Evolutionary conservation across 768 basidiomycete species (phyloP), one percentile per base, ranked within the genome.

Genomic region (Lactifluus subvellereus): DNA sequence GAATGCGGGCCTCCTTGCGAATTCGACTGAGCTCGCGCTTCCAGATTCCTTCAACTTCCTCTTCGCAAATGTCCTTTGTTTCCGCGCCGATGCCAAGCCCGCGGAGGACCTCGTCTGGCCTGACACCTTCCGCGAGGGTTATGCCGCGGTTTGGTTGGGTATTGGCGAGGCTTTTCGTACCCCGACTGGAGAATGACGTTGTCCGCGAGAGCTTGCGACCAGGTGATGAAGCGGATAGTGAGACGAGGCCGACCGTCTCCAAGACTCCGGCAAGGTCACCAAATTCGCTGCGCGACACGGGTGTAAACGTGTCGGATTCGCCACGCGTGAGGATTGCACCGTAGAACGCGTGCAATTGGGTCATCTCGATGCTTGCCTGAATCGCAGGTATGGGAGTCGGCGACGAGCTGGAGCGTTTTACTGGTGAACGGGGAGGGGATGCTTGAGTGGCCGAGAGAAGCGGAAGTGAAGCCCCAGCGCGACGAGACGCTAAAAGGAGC

Each of bases 221-320:
- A 22, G 73, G 66, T 56, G 71, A 56, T 64, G 72, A 75, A 11
- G 77, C 35, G 18, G 72, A 74, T 3, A 80, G 66, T 54, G 78
- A 76, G 9, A 88, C 74, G 7, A 90, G 76, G 2, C 91, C 91
- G 7, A 82, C 79, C 4, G 87, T 88, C 73, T 94, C 91, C 42
- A 94, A 74, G 53, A 92, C 75, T 30, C 82, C 80, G 0, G 88
- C 69, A 3, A 93, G 77, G 67, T 94, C 91, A 0, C 79, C 76
- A 66, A 94, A 91, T 68, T 92, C 90, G 70, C 82, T 88, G 9
- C 88, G 79, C 10, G 86, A 88, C 2, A 87, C 88, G 3, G 87
- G 78, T 3, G 80, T 75, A 64, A 90, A 86, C 5, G 82, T 71
- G 16, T 79, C 80, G 16, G 74, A 76, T 22, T 82, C 82, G 11